Evolutionary conservation across 1,284 basidiomycete genomes (phyloP).

Genomic region (Porphyrellus sp.): DNA sequence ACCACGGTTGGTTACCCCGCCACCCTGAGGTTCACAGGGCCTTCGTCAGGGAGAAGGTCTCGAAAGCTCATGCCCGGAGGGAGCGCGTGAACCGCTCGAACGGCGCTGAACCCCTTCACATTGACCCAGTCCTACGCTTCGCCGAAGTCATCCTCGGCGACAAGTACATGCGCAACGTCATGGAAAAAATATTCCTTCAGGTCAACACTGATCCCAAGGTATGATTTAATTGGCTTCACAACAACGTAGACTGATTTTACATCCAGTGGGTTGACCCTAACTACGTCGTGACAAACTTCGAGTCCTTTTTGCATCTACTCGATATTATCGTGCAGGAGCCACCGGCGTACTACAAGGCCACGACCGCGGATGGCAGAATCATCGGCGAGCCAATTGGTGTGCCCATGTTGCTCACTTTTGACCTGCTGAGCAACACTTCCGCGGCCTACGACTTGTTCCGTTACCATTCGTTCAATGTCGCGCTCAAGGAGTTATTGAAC

Average conservation of each 20-base stretch:
- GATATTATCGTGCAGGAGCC: constrained; percentile 12
- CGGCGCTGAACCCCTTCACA: background rate
- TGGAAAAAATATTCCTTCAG: constrained; percentile 17
- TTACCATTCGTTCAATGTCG: constrained; percentile 20
- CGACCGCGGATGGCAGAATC: constrained; percentile 10
- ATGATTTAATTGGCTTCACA: background rate
- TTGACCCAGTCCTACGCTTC: constrained; percentile 3
- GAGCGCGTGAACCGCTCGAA: background rate
- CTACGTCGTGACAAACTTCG: constrained; percentile 1
- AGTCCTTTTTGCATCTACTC: constrained; percentile 7
- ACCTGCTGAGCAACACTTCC: constrained; percentile 27
- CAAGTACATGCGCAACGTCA: constrained; percentile 3
- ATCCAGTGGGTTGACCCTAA: constrained; percentile 6
- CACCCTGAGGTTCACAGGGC: constrained; percentile 1
- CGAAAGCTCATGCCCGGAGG: background rate
- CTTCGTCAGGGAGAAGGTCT: constrained; percentile 4
- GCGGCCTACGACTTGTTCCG: constrained; percentile 24
- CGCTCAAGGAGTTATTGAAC: background rate
- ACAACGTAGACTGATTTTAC: background rate
- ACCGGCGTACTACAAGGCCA: constrained; percentile 14
- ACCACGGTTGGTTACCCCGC: constrained; percentile 12
- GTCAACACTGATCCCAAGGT: constrained; percentile 11
- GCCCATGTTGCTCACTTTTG: constrained; percentile 19
- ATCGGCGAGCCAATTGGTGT: constrained; percentile 9
- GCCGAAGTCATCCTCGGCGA: constrained; percentile 6